These are phyloP conservation scores for Calonectria henricotiae DNA, from an alignment of 2,329 filamentous ascomycete genomes.

Conservation along the genomic window DNA sequence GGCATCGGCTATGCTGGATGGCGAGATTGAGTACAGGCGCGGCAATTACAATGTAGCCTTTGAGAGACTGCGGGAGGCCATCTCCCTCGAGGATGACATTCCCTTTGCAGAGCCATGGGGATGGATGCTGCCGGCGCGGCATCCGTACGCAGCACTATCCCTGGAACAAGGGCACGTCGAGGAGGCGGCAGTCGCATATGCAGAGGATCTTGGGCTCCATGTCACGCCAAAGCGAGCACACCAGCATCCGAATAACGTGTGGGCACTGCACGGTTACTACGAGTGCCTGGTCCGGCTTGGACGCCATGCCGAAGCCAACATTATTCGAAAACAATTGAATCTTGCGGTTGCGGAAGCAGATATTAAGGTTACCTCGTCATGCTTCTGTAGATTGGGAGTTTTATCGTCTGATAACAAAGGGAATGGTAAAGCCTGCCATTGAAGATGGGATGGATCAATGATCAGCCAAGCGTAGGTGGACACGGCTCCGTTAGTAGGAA, in stretches of 20 bases:
- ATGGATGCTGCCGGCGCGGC: slow-evolving; percentile 81
- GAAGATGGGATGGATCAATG: background rate
- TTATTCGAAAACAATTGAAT: slow-evolving; percentile 62
- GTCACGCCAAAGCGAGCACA: slow-evolving; percentile 72
- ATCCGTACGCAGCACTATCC: slow-evolving; percentile 77
- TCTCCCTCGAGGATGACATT: slow-evolving; percentile 72
- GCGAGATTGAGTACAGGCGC: slow-evolving; percentile 78
- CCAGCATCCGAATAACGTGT: slow-evolving; percentile 80
- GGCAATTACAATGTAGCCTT: slow-evolving; percentile 72
- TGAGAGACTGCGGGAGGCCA: slow-evolving; percentile 67
- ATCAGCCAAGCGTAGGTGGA: background rate
- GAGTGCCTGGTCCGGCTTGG: slow-evolving; percentile 74
- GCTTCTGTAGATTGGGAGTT: slow-evolving; percentile 53
- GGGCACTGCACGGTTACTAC: slow-evolving; percentile 79
- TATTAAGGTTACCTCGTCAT: slow-evolving; percentile 66
- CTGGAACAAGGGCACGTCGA: slow-evolving; percentile 73
- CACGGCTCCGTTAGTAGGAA: background rate
- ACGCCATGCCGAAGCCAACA: slow-evolving; percentile 57
- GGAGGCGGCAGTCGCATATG: slow-evolving; percentile 70
- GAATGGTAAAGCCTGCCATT: background rate
- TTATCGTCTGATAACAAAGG: background rate
- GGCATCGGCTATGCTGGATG: slow-evolving; percentile 77
- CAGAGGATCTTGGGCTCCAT: slow-evolving; percentile 72
- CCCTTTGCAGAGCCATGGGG: slow-evolving; percentile 81
- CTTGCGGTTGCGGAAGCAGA: slow-evolving; percentile 71